Evolutionary conservation across 805 yeast genomes (phyloP).

Genomic region (Suhomyces tanzawaensis): DNA sequence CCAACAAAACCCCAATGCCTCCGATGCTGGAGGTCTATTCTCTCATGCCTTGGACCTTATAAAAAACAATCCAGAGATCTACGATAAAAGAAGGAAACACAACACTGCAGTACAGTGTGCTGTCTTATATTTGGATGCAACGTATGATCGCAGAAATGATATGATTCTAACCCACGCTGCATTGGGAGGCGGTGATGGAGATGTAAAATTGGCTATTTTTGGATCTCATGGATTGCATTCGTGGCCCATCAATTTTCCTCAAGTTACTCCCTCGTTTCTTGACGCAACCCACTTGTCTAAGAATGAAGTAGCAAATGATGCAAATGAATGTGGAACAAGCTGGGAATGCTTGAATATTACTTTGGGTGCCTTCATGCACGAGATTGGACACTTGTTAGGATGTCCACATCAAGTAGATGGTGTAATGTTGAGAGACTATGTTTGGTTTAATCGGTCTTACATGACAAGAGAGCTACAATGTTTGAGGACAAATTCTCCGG

Average conservation of each 20-base stretch:
- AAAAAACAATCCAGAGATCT: constrained; percentile 28
- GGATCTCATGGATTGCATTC: constrained; percentile 91
- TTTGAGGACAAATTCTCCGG: constrained; percentile 47
- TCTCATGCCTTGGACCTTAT: constrained; percentile 78
- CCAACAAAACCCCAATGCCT: constrained; percentile 78
- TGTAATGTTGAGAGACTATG: constrained; percentile 85
- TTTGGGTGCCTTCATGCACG: constrained; percentile 93
- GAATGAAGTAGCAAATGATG: constrained; percentile 84
- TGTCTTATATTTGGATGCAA: constrained; percentile 78
- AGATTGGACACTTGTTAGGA: constrained; percentile 87
- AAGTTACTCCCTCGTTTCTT: constrained; percentile 61
- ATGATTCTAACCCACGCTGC: constrained; percentile 88
- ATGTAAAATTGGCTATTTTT: constrained; percentile 78
- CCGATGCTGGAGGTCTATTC: constrained; percentile 71
- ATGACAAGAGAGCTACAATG: constrained; percentile 65
- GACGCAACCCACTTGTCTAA: constrained; percentile 67
- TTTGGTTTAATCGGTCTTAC: constrained; percentile 77
- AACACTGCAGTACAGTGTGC: constrained; percentile 73
- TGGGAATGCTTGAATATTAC: constrained; percentile 91
- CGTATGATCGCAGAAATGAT: constrained; percentile 63
- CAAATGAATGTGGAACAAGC: constrained; percentile 75
- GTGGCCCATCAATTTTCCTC: constrained; percentile 86
- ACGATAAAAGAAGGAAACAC: constrained; percentile 43
- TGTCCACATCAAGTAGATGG: constrained; percentile 91
- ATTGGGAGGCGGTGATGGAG: constrained; percentile 79